These are phyloP conservation scores for Penicillium ucsense DNA, from an alignment of 495 filamentous ascomycete genomes.

Conservation along the genomic window DNA sequence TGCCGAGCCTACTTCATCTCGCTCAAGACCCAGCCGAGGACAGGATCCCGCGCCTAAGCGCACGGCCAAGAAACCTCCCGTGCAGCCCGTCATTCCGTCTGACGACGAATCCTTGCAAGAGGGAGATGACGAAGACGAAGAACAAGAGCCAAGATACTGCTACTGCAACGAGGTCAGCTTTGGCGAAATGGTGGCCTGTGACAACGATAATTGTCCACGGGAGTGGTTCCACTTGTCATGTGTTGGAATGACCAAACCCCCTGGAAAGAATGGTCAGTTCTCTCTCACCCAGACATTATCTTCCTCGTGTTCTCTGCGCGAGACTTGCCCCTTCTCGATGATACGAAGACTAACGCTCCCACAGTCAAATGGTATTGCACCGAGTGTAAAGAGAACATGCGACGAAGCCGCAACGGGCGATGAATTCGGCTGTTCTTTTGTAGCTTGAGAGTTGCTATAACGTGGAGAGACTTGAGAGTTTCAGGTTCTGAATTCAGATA, in stretches of 20 bases:
- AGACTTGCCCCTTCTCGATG: not conserved
- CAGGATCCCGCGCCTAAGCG: conserved; percentile 44
- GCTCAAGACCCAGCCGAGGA: conserved; percentile 32
- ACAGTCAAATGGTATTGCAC: conserved; percentile 87
- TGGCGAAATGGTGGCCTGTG: conserved; percentile 97
- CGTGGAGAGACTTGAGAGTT: too few relatives aligned
- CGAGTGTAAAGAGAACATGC: conserved; percentile 70
- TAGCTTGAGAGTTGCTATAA: too few relatives aligned
- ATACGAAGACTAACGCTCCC: conserved; percentile 15
- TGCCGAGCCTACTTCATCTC: conserved; percentile 23
- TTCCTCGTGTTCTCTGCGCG: not conserved
- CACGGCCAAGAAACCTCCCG: conserved; percentile 54
- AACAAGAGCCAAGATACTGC: conserved; percentile 81
- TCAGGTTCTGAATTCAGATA: too few relatives aligned
- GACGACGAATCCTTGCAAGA: conserved; percentile 46
- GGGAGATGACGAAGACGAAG: conserved; percentile 62
- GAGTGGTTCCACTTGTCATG: conserved; percentile 98
- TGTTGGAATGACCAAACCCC: conserved; percentile 78
- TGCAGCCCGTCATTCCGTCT: conserved; percentile 23
- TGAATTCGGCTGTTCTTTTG: conserved; percentile 2
- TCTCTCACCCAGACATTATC: not conserved
- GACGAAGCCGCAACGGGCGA: conserved; percentile 36
- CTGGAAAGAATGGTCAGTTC: conserved; percentile 69
- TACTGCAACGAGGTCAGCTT: conserved; percentile 90
- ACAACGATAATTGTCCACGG: conserved; percentile 71